Conservation (phyloP, 2,329 filamentous ascomycete genomes). For the Botrytis deweyae region DNA sequence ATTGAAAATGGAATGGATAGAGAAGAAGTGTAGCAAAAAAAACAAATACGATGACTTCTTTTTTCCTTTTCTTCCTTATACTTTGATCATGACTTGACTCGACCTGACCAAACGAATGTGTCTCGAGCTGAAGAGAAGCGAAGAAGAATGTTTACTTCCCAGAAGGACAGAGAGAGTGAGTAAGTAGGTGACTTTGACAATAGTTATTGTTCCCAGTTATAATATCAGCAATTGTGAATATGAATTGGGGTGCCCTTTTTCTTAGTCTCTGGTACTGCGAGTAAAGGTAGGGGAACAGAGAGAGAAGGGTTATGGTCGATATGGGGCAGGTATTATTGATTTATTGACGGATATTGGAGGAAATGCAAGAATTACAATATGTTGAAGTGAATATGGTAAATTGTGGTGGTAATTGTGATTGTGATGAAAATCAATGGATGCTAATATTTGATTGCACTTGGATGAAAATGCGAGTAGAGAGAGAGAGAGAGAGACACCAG, state of each 20-base stretch:
- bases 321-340: background rate
- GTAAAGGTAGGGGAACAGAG: background rate
- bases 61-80: background rate
- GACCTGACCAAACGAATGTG: background rate
- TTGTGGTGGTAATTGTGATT: background rate
- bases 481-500: background rate
- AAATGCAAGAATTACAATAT: background rate
- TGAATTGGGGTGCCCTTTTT: background rate
- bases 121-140: background rate
- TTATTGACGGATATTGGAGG: background rate
- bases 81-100: background rate
- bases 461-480: background rate
- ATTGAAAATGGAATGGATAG: conserved; percentile 26
- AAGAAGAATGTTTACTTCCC: background rate
- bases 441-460: background rate
- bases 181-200: background rate
- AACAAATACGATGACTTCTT: background rate
- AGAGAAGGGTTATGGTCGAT: background rate
- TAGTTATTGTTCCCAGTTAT: background rate
- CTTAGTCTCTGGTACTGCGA: background rate
- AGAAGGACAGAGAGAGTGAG: background rate
- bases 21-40: conserved; percentile 5
- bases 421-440: background rate
- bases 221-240: background rate
- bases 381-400: background rate